These are phyloP conservation scores for Aspergillus baeticus DNA, from an alignment of 495 filamentous ascomycete genomes.

Conservation along the genomic window DNA sequence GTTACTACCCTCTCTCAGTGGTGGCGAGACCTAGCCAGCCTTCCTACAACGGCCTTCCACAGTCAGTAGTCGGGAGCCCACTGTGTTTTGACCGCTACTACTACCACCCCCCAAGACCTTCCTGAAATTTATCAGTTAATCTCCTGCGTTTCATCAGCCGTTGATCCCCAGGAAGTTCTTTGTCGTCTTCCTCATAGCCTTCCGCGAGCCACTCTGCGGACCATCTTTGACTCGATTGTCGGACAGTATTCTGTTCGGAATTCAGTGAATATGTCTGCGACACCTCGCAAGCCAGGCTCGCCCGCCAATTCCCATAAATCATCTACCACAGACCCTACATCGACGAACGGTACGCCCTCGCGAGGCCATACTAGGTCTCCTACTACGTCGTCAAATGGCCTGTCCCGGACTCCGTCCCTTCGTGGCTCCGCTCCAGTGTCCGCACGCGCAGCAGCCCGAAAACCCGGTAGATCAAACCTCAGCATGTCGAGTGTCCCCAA, in stretches of 20 bases:
- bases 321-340: constrained; percentile 33
- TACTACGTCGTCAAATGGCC: constrained; percentile 37
- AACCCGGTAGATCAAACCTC: constrained; percentile 57
- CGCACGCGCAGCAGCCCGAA: constrained; percentile 64
- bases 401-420: constrained; percentile 41
- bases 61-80: constrained; percentile 18
- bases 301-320: constrained; percentile 41
- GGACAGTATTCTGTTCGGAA: constrained; percentile 17
- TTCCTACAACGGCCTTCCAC: constrained; percentile 17
- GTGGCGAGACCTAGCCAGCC: constrained; percentile 16
- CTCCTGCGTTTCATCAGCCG: constrained; percentile 26
- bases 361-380: constrained; percentile 45
- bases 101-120: constrained; percentile 16
- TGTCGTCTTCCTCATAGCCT: constrained; percentile 12
- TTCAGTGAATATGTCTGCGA: constrained; percentile 38
- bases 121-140: constrained; percentile 30
- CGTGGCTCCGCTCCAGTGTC: constrained; percentile 60
- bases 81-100: constrained; percentile 36
- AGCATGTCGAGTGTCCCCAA: constrained; percentile 56
- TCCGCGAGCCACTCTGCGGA: constrained; percentile 14
- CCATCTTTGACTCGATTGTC: constrained; percentile 12
- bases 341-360: constrained; percentile 38
- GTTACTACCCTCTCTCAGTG: neutral
- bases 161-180: constrained; percentile 3
- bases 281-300: constrained; percentile 44